Evolutionary conservation across 1,284 basidiomycete species (phyloP), one percentile per base, ranked within the genome.

Genomic region (Cryptococcus hybrid): DNA sequence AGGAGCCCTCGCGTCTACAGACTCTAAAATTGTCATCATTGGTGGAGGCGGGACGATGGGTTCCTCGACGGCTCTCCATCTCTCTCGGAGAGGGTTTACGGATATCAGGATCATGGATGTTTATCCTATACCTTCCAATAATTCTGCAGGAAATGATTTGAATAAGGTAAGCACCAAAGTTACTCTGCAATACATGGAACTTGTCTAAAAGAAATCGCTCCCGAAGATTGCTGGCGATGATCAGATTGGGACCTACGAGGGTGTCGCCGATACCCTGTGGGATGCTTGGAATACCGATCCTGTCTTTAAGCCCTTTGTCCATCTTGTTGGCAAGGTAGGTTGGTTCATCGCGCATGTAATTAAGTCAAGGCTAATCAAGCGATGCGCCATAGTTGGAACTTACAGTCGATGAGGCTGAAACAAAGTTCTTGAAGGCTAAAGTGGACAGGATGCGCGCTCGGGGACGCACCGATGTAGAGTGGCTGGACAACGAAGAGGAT

Each of bases 41-140:
- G 76, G 74, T 9, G 73, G 73, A 15, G 72, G 66, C 11, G 75
- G 75, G 3, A 76, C 74, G 0, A 67, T 78, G 35, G 76, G 74
- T 0, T 71, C 68, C 6, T 76, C 74, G 0, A 77, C 77, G 0
- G 77, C 77, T 1, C 62, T 77, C 9, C 71, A 75, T 48, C 68
- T 78, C 0, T 54, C 66, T 5, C 61, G 73, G 2, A 47, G 59
- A 42, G 76, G 75, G 2, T 77, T 75, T 60, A 69, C 58, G 6
- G 60, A 77, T 55, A 62, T 78, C 35, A 64, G 57, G 5, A 57
- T 76, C 18, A 59, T 76, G 38, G 77, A 78, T 56, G 54, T 55
- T 6, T 77, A 70, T 45, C 58, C 58, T n/a, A 64, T 69, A 35
- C 76, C 77, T 6, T 67, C 65, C 12, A 55, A 60, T 9, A 63